A percentile compares a stretch with the other conserved stretches of the same genome.
These are phyloP conservation scores for Metarhizium humberi DNA, from an alignment of 2,329 filamentous ascomycete species.

Conservation along the genomic window DNA sequence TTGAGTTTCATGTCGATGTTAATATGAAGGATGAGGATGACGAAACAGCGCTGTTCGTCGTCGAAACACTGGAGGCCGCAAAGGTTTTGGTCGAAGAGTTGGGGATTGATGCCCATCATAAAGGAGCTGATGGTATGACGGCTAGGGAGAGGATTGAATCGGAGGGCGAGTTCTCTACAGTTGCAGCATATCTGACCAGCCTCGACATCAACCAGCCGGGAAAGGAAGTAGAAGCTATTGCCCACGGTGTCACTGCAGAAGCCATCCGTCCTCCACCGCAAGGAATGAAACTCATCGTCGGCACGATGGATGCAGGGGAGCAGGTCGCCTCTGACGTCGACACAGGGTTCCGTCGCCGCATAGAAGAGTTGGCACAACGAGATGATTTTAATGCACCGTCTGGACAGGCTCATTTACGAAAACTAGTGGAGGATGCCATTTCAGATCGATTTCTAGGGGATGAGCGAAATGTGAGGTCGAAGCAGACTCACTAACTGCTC, in stretches of 20 bases:
- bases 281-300: slow-evolving; percentile 69
- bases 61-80: slow-evolving; percentile 72
- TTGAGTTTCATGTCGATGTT: slow-evolving; percentile 67
- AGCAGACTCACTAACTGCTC: slow-evolving; percentile 37
- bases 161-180: slow-evolving; percentile 68
- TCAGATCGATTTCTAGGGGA: slow-evolving; percentile 53
- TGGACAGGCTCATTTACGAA: slow-evolving; percentile 69
- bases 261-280: slow-evolving; percentile 58
- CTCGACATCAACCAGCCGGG: slow-evolving; percentile 18
- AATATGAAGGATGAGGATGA: slow-evolving; percentile 83
- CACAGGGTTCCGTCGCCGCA: slow-evolving; percentile 72
- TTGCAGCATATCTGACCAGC: slow-evolving; percentile 59
- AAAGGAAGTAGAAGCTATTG: slow-evolving; percentile 18
- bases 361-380: slow-evolving; percentile 78
- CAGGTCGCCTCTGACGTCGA: slow-evolving; percentile 59
- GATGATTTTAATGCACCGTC: slow-evolving; percentile 76
- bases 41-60: slow-evolving; percentile 92
- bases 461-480: slow-evolving; percentile 55
- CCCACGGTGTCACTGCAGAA: slow-evolving; percentile 19
- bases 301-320: slow-evolving; percentile 57
- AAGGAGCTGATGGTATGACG: slow-evolving; percentile 67
- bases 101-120: slow-evolving; percentile 54
- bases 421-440: slow-evolving; percentile 73
- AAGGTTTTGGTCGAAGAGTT: slow-evolving; percentile 76
- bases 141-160: slow-evolving; percentile 71